These are phyloP conservation scores for Komagataella kurtzmanii DNA, from an alignment of 805 yeast genomes.

Conservation along the genomic window DNA sequence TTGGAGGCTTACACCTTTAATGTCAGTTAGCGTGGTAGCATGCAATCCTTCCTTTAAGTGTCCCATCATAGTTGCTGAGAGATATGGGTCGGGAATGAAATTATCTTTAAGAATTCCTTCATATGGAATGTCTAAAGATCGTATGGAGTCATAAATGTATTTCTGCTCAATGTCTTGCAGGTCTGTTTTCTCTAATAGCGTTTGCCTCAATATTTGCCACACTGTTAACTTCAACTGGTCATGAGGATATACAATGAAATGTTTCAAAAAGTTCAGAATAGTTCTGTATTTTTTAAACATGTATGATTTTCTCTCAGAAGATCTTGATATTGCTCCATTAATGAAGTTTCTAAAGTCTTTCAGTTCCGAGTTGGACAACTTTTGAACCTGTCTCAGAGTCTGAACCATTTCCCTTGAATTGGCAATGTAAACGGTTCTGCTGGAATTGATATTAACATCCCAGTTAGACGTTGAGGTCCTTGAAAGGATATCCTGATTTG, in stretches of 20 bases:
- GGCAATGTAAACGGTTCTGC: neutral
- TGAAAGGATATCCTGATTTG: neutral
- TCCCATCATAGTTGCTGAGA: neutral
- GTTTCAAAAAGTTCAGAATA: neutral
- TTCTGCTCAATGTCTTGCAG: neutral
- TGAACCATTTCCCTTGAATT: neutral
- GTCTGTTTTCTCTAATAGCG: neutral
- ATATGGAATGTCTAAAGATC: neutral
- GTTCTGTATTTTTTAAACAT: neutral
- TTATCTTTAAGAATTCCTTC: neutral
- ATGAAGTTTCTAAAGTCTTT: neutral
- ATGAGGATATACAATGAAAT: slow-evolving; percentile 2
- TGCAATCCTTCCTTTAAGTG: neutral
- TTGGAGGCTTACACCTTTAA: neutral
- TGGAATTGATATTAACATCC: neutral
- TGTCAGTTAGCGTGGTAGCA: neutral
- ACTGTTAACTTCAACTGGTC: neutral
- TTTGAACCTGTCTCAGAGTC: neutral
- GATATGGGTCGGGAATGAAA: neutral
- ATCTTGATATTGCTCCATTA: neutral
- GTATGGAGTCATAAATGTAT: neutral
- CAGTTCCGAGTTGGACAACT: neutral
- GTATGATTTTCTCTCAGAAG: neutral
- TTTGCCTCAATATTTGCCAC: neutral
- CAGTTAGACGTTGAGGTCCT: neutral